Base-by-base conservation (phyloP, 2,329 filamentous ascomycete species). In the Drechslerella dactyloides region DNA sequence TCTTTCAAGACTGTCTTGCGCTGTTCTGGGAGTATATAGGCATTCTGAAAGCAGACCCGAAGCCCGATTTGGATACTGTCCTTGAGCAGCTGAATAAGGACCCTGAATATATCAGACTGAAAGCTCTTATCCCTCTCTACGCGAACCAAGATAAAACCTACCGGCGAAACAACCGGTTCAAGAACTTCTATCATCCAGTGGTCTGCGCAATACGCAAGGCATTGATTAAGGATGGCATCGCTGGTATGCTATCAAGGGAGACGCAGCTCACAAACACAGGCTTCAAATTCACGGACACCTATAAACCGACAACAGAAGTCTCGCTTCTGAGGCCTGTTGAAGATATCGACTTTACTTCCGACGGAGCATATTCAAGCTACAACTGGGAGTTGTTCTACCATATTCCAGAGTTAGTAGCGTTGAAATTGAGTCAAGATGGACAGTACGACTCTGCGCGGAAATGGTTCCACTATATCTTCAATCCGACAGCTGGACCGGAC, bases 311-410 rank as follows among this genome's bases (percentile, higher is more conserved):
- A n/a, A 6, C 37, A 2, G 4, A 42, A 2, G 58, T 52, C 10
- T n/a, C 21, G 5, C 11, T 35, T 11, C 13, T 33, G 1, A 8
- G 23, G 8, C 46, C 58, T 2, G 8, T 35, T 1, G 58, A 62
- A 50, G 35, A 40, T 24, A 5, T 62, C n/a, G 58, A 62, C 15
- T 62, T 62, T 42, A 24, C 24, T n/a, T 17, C 37, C 7, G 33
- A 44, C 3, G 58, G 48, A 13, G n/a, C 58, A n/a, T 62, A 62
- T 21, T 50, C 58, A 2, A 24, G 21, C 19, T 62, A 62, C 27
- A 62, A 62, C 58, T 62, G 58, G 58, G 58, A 62, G 19, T 19
- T 62, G 8, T 62, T 62, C 21, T 62, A 52, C 48, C 58, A 62
- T 54, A 50, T 62, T 6, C 58, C 58, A 3, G 33, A 40, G 5